phyloP scores from a whole-genome alignment of 495 filamentous ascomycete species.

The Penicillium mononematosum region DNA sequence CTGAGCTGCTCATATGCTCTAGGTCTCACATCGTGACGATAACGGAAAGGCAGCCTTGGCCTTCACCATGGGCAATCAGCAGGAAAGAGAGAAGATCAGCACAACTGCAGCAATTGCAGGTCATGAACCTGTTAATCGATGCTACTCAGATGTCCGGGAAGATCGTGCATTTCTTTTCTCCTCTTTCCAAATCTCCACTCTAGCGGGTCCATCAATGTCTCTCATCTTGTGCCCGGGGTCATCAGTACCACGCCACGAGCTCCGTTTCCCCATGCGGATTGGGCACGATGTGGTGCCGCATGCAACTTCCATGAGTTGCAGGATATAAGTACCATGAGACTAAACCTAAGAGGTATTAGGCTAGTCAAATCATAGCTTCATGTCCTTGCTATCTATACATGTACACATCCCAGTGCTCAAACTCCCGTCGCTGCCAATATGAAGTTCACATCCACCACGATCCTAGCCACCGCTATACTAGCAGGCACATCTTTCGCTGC shows the following conservation, averaged over 20 bases:
- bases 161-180: background rate
- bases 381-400: background rate
- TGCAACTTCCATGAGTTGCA: conserved; percentile 15
- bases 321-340: conserved; percentile 15
- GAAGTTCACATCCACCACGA: conserved; percentile 26
- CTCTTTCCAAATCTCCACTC: conserved; percentile 2
- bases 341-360: background rate
- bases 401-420: too few relatives aligned
- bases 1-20: background rate
- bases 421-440: conserved; percentile 18
- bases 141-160: background rate
- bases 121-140: conserved; percentile 1
- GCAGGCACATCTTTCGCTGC: conserved; percentile 30
- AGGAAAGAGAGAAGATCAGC: conserved; percentile 19
- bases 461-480: conserved; percentile 26
- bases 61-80: background rate
- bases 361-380: background rate
- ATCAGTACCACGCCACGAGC: conserved; percentile 11
- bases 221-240: conserved; percentile 9
- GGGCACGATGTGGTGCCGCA: conserved; percentile 13
- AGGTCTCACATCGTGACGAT: conserved; percentile 10
- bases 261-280: conserved; percentile 28
- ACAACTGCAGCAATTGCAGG: background rate
- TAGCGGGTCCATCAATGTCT: conserved; percentile 9
- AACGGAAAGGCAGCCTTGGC: conserved; percentile 1